A percentile compares a stretch with the other conserved stretches of the same genome.
Conservation (phyloP, 1,139 yeast species). For the Candida sojae region DNA sequence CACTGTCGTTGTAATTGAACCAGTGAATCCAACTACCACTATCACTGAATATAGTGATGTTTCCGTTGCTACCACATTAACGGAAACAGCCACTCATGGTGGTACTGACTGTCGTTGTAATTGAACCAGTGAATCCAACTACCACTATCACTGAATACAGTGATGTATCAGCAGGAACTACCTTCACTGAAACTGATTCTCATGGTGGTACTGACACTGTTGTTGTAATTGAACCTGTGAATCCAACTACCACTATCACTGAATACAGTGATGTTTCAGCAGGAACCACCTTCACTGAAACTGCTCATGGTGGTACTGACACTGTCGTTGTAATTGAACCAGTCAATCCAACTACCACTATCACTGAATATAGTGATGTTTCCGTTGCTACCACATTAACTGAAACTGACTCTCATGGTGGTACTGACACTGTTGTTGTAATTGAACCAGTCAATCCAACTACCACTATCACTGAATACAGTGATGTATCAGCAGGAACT, state of each 20-base stretch:
- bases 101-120: conserved; percentile 21
- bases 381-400: not conserved
- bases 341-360: conserved; percentile 11
- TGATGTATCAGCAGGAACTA: not conserved
- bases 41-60: too few relatives aligned
- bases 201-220: conserved; percentile 18
- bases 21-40: too few relatives aligned
- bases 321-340: conserved; percentile 19
- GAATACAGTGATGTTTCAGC: conserved; percentile 8
- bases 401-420: conserved; percentile 7
- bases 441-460: conserved; percentile 19
- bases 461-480: not conserved
- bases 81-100: too few relatives aligned
- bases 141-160: conserved; percentile 1
- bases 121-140: conserved; percentile 17
- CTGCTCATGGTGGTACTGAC: conserved; percentile 8
- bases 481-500: not conserved
- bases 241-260: conserved; percentile 14
- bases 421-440: conserved; percentile 15
- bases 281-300: conserved; percentile 9
- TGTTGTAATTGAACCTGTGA: conserved; percentile 19
- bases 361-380: not conserved
- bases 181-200: conserved; percentile 11
- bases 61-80: too few relatives aligned
- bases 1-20: too few relatives aligned